These are phyloP conservation scores for Rubia yunnanensis DNA, from an alignment of 257 asterid genomes.

Conservation along the genomic window DNA sequence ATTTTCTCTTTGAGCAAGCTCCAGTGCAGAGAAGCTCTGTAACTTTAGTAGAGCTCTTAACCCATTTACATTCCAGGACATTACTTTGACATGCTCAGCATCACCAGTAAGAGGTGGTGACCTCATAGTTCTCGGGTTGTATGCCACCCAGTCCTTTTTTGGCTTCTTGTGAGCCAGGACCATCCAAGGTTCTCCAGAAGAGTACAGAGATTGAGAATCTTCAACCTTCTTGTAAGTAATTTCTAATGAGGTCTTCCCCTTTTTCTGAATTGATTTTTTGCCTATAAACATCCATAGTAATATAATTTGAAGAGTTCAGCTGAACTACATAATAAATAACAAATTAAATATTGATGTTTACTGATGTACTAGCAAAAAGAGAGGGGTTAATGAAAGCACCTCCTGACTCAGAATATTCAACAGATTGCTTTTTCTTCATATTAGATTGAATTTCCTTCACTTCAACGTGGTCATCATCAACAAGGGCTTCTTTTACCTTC, in stretches of 20 bases:
- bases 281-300: slow-evolving; percentile 21
- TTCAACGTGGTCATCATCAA: slow-evolving; percentile 15
- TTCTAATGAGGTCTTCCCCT: slow-evolving; percentile 36
- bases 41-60: slow-evolving; percentile 75
- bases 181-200: slow-evolving; percentile 76
- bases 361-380: background rate
- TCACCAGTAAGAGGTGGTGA: slow-evolving; percentile 50
- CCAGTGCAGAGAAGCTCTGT: slow-evolving; percentile 49
- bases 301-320: slow-evolving; percentile 8
- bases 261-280: slow-evolving; percentile 28
- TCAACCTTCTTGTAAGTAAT: slow-evolving; percentile 22
- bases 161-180: slow-evolving; percentile 89
- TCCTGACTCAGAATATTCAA: slow-evolving; percentile 29
- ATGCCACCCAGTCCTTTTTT: slow-evolving; percentile 71
- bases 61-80: slow-evolving; percentile 98
- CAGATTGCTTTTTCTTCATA: slow-evolving; percentile 32
- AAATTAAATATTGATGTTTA: slow-evolving; percentile 1
- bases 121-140: slow-evolving; percentile 88
- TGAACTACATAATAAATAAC: slow-evolving; percentile 2
- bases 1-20: slow-evolving; percentile 74
- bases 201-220: slow-evolving; percentile 22
- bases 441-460: slow-evolving; percentile 12
- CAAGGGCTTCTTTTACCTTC: slow-evolving; percentile 23
- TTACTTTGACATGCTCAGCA: slow-evolving; percentile 51
- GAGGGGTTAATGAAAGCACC: slow-evolving; percentile 30